Conservation (phyloP, 805 yeast species). For the Myxozyma udenii region DNA sequence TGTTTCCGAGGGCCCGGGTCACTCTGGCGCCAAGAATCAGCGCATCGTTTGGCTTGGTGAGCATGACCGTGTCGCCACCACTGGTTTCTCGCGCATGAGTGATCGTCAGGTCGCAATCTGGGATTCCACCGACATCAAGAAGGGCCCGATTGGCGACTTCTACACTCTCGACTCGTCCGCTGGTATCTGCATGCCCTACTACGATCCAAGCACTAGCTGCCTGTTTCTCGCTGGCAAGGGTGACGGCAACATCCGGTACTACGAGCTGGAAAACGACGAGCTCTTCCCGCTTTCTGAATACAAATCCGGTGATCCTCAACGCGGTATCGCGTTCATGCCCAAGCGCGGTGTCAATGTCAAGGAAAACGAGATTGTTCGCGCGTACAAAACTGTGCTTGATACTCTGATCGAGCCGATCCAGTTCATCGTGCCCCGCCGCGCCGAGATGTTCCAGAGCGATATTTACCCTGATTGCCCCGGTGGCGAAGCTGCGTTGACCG, state of each 20-base stretch:
- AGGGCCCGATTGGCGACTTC: conserved; percentile 89
- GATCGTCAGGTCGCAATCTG: conserved; percentile 95
- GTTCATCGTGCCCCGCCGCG: conserved; percentile 86
- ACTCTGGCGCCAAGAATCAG: conserved; percentile 86
- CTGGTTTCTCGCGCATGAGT: conserved; percentile 88
- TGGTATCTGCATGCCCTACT: conserved; percentile 90
- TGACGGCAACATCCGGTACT: conserved; percentile 95
- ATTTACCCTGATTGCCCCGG: conserved; percentile 91
- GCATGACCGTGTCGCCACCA: conserved; percentile 78
- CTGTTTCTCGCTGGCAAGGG: conserved; percentile 86
- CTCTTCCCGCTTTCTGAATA: conserved; percentile 83
- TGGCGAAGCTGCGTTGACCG: conserved; percentile 68
- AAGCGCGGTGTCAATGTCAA: conserved; percentile 72
- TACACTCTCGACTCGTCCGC: conserved; percentile 83
- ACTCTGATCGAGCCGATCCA: conserved; percentile 83
- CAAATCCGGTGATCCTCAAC: conserved; percentile 86
- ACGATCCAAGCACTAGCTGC: conserved; percentile 73
- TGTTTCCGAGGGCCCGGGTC: conserved; percentile 82
- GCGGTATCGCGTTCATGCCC: conserved; percentile 92
- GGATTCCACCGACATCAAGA: conserved; percentile 70
- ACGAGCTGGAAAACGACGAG: conserved; percentile 75
- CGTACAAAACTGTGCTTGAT: conserved; percentile 87
- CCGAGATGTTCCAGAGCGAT: conserved; percentile 89
- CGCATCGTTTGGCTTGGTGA: conserved; percentile 90
- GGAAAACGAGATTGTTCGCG: conserved; percentile 79